Evolutionary conservation across 768 basidiomycete species (phyloP).

Genomic region (Hypholoma sublateritium): DNA sequence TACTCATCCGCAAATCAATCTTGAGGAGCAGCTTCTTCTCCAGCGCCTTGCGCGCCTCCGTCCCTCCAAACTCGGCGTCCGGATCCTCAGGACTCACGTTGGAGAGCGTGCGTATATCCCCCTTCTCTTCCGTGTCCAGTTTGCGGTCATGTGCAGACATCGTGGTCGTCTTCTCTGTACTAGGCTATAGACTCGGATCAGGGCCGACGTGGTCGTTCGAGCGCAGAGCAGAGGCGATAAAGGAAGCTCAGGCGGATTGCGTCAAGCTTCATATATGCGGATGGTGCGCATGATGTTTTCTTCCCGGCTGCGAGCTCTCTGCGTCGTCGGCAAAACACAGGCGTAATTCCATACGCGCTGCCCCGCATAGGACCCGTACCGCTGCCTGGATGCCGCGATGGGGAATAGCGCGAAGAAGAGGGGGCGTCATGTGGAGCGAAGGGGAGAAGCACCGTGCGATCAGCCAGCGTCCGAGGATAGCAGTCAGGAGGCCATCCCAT

Average conservation of each 20-base stretch:
- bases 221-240: not conserved
- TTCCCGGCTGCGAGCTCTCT: not conserved
- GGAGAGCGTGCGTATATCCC: not conserved
- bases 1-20: conserved; percentile 56
- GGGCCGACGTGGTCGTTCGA: not conserved
- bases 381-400: not conserved
- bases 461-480: not conserved
- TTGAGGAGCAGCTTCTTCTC: conserved; percentile 57
- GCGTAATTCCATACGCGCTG: not conserved
- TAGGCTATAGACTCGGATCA: not conserved
- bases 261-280: not conserved
- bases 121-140: conserved; percentile 15
- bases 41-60: conserved; percentile 42
- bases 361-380: not conserved
- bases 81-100: conserved; percentile 15
- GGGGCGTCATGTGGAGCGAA: not conserved
- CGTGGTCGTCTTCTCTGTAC: not conserved
- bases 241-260: not conserved
- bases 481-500: not conserved
- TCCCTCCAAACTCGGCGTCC: conserved; percentile 50
- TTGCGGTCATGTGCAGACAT: not conserved
- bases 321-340: conserved; percentile 1
- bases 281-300: not conserved
- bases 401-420: not conserved
- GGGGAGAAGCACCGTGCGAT: not conserved